phyloP scores from a whole-genome alignment of 441 rosid species.

The Aquilaria agallochum region DNA sequence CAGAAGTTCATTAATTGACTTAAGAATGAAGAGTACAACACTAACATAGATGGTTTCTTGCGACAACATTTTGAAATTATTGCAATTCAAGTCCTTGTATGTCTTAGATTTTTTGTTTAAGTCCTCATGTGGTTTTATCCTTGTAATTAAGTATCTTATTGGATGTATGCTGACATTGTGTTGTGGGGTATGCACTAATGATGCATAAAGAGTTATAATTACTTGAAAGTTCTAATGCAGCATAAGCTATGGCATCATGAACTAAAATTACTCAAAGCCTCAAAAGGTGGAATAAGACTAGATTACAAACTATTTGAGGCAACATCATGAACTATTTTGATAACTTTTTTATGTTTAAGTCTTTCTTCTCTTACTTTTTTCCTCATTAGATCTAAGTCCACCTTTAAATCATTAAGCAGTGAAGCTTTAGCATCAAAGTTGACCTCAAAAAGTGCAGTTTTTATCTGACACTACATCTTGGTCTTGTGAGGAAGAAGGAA shows the following conservation, averaged over 20 bases:
- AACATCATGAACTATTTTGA: constrained; percentile 65
- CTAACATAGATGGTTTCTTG: no score
- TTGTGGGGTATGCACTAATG: no score
- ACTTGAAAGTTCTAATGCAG: no score
- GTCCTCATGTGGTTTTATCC: no score
- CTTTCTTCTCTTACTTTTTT: constrained; percentile 67
- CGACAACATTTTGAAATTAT: no score
- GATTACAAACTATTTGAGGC: constrained; percentile 80
- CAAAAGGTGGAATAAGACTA: constrained; percentile 81
- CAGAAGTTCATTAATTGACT: no score
- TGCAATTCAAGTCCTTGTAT: no score
- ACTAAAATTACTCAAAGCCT: constrained; percentile 73
- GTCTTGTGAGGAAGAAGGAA: constrained; percentile 76
- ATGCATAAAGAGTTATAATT: no score
- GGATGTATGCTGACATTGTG: no score
- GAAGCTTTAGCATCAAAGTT: constrained; percentile 64
- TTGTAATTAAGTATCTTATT: no score
- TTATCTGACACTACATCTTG: constrained; percentile 46
- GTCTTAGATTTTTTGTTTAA: no score
- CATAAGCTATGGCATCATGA: constrained; percentile 9
- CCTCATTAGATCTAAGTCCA: constrained; percentile 83
- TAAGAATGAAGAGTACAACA: no score
- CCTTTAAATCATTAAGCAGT: constrained; percentile 77
- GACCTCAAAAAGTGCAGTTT: constrained; percentile 39
- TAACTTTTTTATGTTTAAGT: constrained; percentile 61